A percentile compares a stretch with the other conserved stretches of the same genome.
Evolutionary conservation across 345 rosid genomes (phyloP).

Genomic region (Cardamine chenopodiifolia): DNA sequence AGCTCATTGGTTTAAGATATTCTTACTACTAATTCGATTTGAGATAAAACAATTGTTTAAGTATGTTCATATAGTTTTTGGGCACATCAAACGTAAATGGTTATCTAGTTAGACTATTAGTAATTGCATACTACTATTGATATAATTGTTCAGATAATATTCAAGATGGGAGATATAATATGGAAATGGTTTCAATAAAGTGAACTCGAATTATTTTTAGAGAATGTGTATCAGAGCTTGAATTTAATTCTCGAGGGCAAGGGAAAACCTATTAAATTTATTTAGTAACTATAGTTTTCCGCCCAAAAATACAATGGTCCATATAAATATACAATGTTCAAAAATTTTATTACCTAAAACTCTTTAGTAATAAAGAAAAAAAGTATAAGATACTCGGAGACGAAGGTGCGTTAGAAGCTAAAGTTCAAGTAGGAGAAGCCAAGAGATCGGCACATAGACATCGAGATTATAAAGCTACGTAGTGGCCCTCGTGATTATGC

Average conservation of each 20-base stretch:
- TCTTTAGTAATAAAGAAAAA: neutral
- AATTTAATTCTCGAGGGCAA: neutral
- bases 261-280: neutral
- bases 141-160: neutral
- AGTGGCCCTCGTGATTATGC: slow-evolving; percentile 45
- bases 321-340: no score
- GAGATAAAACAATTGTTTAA: neutral
- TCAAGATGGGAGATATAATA: neutral
- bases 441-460: slow-evolving; percentile 31
- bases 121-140: no score
- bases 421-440: slow-evolving; percentile 40
- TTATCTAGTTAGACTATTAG: no score
- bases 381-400: slow-evolving; percentile 22
- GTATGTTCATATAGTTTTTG: neutral
- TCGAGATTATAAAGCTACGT: slow-evolving; percentile 27
- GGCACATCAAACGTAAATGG: neutral
- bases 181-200: no score
- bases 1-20: neutral
- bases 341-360: neutral
- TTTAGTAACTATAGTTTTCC: neutral
- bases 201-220: no score
- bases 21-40: neutral
- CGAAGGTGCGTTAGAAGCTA: slow-evolving; percentile 34
- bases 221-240: neutral
- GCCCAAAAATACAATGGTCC: neutral